Evolutionary conservation across 192 early-diverging fungal species (phyloP), one percentile per base, ranked within the genome.

Genomic region (Entophlyctis helioformis): DNA sequence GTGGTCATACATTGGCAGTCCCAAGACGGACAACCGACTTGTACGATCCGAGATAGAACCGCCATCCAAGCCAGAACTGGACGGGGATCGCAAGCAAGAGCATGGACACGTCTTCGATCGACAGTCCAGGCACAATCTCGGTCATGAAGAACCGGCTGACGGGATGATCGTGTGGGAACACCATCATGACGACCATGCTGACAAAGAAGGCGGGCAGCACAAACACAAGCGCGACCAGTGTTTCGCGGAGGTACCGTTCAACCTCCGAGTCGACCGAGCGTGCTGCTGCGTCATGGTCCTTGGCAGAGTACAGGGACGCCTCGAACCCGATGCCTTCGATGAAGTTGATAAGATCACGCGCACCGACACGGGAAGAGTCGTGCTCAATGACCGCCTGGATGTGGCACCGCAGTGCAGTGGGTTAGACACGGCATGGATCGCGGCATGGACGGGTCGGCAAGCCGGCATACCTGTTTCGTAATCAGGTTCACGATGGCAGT

Each of bases 171-270:
- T 50, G 25, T 0, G 81, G 77, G 2, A 83, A 46, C 18, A 66
- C 59, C 78, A 85, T 81, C 64, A 75, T 69, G 39, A 84, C 65
- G 15, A 90, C 53, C 87, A 90, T 87, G 10, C 66, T 28, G 26
- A 87, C 48, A 11, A 84, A 34, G 22, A 87, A 67, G 20, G 76
- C 67, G 4, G 85, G 85, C 8, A 86, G 46, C 11, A 80, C 80
- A 55, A 85, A 80, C 4, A 68, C 13, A 4, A 81, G 43, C 0
- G 83, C 71, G 23, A 66, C 43, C 9, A 77, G 35, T 18, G 81
- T 50, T 2, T 56, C 32, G 6, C 69, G 51, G 2, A 54, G 31
- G 1, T 40, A 49, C 7, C 63, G 48, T 23, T 70, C 61, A 5
- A 68, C 48, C 32, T 81, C 73, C 43, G 39, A 62, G 59, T 16